phyloP scores from a whole-genome alignment of 805 yeast genomes.

The Kodamaea neixiangensis region DNA sequence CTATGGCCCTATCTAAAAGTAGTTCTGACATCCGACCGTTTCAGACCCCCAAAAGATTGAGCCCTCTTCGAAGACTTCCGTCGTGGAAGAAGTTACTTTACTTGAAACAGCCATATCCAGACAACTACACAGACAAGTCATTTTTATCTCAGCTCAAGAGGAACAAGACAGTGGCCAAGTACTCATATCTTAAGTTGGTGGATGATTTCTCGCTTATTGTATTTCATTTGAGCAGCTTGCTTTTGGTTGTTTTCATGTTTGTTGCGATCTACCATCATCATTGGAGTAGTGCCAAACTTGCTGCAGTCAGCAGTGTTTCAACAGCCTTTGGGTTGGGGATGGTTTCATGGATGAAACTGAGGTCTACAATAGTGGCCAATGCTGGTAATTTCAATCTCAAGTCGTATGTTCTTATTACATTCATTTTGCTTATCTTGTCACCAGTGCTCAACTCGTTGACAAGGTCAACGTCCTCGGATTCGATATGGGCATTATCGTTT shows the following conservation, averaged over 20 bases:
- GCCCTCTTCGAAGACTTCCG: constrained; percentile 11
- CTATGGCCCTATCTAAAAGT: constrained; percentile 4
- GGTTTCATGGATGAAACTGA: constrained; percentile 20
- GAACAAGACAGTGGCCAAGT: constrained; percentile 70
- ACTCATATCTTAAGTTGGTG: constrained; percentile 64
- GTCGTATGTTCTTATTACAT: constrained; percentile 66
- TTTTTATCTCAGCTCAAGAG: constrained; percentile 80
- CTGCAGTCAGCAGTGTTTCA: constrained; percentile 26
- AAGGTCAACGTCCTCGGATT: constrained; percentile 86
- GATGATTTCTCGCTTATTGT: constrained; percentile 70
- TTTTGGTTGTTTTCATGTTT: constrained; percentile 69
- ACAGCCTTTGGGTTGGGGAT: constrained; percentile 35
- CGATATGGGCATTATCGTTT: constrained; percentile 89
- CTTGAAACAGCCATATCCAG: constrained; percentile 84
- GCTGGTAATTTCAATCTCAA: constrained; percentile 40
- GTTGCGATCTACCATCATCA: constrained; percentile 52
- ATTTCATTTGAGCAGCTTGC: constrained; percentile 63
- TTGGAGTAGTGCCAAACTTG: constrained; percentile 53
- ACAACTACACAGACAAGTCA: constrained; percentile 81
- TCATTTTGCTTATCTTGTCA: constrained; percentile 74
- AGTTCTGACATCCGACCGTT: constrained; percentile 7
- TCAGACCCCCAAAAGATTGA: neutral
- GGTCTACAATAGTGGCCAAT: constrained; percentile 1
- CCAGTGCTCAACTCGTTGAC: constrained; percentile 90
- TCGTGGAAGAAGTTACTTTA: constrained; percentile 88